Evolutionary conservation across 306 rosid genomes (phyloP).

Genomic region (Alnus rubra): DNA sequence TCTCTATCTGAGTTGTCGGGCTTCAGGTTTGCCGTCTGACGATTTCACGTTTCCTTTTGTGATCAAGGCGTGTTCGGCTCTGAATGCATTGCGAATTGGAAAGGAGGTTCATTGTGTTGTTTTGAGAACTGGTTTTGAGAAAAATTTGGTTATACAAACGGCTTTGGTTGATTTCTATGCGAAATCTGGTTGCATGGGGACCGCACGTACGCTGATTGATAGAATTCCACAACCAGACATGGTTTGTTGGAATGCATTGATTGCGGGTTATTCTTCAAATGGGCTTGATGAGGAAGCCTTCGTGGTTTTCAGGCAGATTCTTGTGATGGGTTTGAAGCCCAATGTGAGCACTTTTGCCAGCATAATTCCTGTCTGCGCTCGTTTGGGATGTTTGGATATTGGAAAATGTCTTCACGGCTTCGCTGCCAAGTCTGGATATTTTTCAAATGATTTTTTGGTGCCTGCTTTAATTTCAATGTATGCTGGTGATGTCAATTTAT

Average conservation of each 20-base stretch:
- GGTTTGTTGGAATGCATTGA: slow-evolving; percentile 37
- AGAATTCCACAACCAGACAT: slow-evolving; percentile 38
- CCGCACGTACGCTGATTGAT: slow-evolving; percentile 33
- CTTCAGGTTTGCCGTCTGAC: slow-evolving; percentile 33
- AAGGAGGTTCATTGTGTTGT: slow-evolving; percentile 32
- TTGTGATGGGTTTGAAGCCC: slow-evolving; percentile 30
- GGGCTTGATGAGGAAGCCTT: slow-evolving; percentile 35
- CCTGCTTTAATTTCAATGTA: slow-evolving; percentile 45
- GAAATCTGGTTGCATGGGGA: slow-evolving; percentile 18
- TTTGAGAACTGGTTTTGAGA: slow-evolving; percentile 31
- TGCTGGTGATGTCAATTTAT: slow-evolving; percentile 23
- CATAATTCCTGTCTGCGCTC: slow-evolving; percentile 39
- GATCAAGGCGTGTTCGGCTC: slow-evolving; percentile 40
- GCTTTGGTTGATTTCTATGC: slow-evolving; percentile 33
- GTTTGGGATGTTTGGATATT: slow-evolving; percentile 20
- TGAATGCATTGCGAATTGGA: slow-evolving; percentile 21
- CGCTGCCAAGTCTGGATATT: slow-evolving; percentile 33
- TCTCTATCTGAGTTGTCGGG: slow-evolving; percentile 15
- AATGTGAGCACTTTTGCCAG: slow-evolving; percentile 39
- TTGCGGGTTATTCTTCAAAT: slow-evolving; percentile 35
- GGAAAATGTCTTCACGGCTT: slow-evolving; percentile 38
- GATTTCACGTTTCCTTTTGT: slow-evolving; percentile 36
- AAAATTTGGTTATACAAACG: slow-evolving; percentile 35
- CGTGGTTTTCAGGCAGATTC: slow-evolving; percentile 23
- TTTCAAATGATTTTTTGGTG: slow-evolving; percentile 25